phyloP scores from a whole-genome alignment of 208 protist genomes.

The Leishmania martiniquensis region DNA sequence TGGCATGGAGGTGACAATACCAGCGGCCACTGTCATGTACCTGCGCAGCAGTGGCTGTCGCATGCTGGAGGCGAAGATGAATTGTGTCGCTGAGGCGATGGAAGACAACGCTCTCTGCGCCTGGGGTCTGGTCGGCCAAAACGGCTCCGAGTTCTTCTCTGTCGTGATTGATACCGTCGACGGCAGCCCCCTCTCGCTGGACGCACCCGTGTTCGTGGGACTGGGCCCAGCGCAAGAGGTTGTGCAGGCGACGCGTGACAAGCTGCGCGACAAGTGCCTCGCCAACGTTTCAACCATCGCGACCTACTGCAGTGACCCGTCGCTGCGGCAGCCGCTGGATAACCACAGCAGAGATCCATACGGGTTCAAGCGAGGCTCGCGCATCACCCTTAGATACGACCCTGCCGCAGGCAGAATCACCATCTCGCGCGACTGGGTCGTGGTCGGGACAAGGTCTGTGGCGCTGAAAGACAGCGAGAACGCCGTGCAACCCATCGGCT shows the following conservation, averaged over 20 bases:
- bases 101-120: constrained; percentile 75
- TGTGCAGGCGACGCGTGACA: constrained; percentile 63
- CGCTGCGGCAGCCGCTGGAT: constrained; percentile 58
- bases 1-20: constrained; percentile 79
- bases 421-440: constrained; percentile 81
- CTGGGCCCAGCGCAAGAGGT: constrained; percentile 67
- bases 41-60: constrained; percentile 79
- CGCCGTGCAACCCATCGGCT: constrained; percentile 36
- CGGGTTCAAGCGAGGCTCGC: constrained; percentile 73
- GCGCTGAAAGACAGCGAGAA: constrained; percentile 38
- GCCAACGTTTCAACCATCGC: constrained; percentile 34
- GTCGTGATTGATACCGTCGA: constrained; percentile 69
- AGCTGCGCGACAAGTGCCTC: constrained; percentile 65
- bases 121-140: constrained; percentile 75
- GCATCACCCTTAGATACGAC: constrained; percentile 80
- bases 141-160: constrained; percentile 49
- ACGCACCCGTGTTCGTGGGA: constrained; percentile 78
- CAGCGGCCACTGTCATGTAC: constrained; percentile 68
- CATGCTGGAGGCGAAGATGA: constrained; percentile 69
- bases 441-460: constrained; percentile 55
- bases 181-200: constrained; percentile 48
- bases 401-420: constrained; percentile 36
- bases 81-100: constrained; percentile 72
- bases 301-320: constrained; percentile 79
- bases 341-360: constrained; percentile 57